Base-by-base conservation (phyloP, 176 grass and related monocot genomes). In the Thinopyrum elongatum region DNA sequence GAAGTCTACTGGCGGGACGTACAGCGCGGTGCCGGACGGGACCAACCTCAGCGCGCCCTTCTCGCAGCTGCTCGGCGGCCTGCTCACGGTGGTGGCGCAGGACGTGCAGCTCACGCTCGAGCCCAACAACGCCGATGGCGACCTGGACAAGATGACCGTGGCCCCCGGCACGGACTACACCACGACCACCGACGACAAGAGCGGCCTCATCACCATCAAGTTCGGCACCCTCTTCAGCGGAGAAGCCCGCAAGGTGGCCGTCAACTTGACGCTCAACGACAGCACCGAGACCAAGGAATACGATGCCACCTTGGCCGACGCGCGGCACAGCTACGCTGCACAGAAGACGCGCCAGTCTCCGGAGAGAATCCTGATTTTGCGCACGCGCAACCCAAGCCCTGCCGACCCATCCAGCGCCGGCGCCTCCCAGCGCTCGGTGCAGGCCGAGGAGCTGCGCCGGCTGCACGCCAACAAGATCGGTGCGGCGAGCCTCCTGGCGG, bases 211-310 rank as follows among this genome's bases (percentile, higher is more conserved):
- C 70, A 84, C 82, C 5, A 19, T 84, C 82, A 63, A 7, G 9
- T 84, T 84, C 53, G 82, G 82, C 35, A 47, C 25, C 53, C 82
- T 84, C 25, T 84, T 44, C 70, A n/a, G 36, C 55, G 3, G 16
- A 1, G 82, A 84, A 27, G 26, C 1, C 7, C 82, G 82, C 35
- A 84, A 16, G 23, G 82, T 84, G 6, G n/a, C 30, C 57, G 36
- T 84, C 58, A 39, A 84, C 5, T 71, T 84, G 39, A 59, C 36
- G 19, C 82, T 84, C 41, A n/a, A 0, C 1, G 70, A 76, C 70
- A 65, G 58, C 58, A 13, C 1, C 17, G 30, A 4, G 9, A 61
- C 22, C 6, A 17, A 2, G 1, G 6, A 10, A 3, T 65, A 51
- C 39, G 6, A 1, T 6, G 57, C 82, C 27, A 19, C 3, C 16